Evolutionary conservation across 2,329 filamentous ascomycete genomes (phyloP).

Genomic region (Paradendryphiella salina): DNA sequence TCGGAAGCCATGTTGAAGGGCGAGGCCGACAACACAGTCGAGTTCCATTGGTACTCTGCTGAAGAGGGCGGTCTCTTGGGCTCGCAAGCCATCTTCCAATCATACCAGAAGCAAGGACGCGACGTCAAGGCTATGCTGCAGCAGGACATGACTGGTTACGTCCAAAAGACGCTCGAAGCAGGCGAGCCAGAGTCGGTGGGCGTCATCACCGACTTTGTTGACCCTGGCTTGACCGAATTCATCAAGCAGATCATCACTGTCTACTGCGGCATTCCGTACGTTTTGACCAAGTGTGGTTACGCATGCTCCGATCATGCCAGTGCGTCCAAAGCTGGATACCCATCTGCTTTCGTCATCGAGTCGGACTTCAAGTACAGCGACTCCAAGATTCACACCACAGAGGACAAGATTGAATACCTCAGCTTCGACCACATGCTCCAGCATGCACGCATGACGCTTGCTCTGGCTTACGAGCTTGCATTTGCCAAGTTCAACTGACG

Average conservation of each 20-base stretch:
- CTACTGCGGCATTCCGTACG: slow-evolving; percentile 87
- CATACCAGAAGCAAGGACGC: slow-evolving; percentile 72
- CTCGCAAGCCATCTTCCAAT: slow-evolving; percentile 84
- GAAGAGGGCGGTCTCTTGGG: slow-evolving; percentile 87
- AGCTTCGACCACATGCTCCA: slow-evolving; percentile 91
- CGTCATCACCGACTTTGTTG: slow-evolving; percentile 90
- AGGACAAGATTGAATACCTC: slow-evolving; percentile 71
- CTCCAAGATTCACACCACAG: slow-evolving; percentile 69
- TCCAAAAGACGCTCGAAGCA: slow-evolving; percentile 78
- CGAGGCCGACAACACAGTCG: slow-evolving; percentile 79
- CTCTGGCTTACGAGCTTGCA: slow-evolving; percentile 80
- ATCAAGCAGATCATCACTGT: slow-evolving; percentile 85
- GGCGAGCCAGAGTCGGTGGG: slow-evolving; percentile 84
- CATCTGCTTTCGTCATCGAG: slow-evolving; percentile 76
- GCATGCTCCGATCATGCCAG: slow-evolving; percentile 77
- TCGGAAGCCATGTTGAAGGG: slow-evolving; percentile 71
- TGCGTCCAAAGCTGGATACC: slow-evolving; percentile 73
- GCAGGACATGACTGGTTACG: slow-evolving; percentile 90
- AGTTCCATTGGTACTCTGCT: slow-evolving; percentile 96
- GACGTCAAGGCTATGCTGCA: slow-evolving; percentile 96
- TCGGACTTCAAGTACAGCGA: slow-evolving; percentile 67
- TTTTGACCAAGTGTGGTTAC: slow-evolving; percentile 87
- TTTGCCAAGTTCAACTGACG: slow-evolving; percentile 67
- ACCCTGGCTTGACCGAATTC: slow-evolving; percentile 78
- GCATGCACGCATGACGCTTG: slow-evolving; percentile 82